These are phyloP conservation scores for Ailanthus altissimus DNA, from an alignment of 345 rosid genomes.

Conservation along the genomic window DNA sequence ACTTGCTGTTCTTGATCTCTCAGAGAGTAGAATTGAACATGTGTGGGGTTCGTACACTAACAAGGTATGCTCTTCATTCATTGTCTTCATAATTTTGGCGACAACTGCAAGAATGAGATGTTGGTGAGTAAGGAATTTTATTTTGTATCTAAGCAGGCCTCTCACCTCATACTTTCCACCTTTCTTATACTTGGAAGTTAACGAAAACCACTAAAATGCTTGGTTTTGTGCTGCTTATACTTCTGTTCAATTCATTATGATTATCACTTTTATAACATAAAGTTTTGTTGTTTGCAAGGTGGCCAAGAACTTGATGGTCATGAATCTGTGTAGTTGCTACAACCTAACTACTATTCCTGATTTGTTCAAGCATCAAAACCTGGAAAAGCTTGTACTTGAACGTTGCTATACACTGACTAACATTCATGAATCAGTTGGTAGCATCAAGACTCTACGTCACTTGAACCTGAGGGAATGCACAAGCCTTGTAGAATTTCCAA, in stretches of 20 bases:
- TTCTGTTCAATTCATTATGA: not conserved
- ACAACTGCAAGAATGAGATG: not conserved
- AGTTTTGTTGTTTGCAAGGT: slow-evolving; percentile 25
- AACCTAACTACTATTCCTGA: slow-evolving; percentile 43
- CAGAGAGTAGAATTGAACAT: slow-evolving; percentile 47
- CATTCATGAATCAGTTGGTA: slow-evolving; percentile 45
- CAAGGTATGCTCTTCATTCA: slow-evolving; percentile 30
- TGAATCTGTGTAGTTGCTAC: slow-evolving; percentile 44
- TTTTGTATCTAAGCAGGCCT: not conserved
- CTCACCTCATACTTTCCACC: not conserved
- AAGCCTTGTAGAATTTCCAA: slow-evolving; percentile 41
- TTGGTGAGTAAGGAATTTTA: not conserved
- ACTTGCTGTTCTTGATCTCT: slow-evolving; percentile 74
- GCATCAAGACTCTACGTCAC: slow-evolving; percentile 28
- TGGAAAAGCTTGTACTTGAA: slow-evolving; percentile 48
- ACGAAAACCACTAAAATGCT: not conserved
- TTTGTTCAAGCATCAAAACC: slow-evolving; percentile 30
- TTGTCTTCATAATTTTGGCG: not conserved
- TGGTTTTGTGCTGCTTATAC: not conserved
- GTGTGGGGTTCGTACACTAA: slow-evolving; percentile 32
- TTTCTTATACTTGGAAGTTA: not conserved
- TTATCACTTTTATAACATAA: not conserved
- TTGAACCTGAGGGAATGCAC: slow-evolving; percentile 43
- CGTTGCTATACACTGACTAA: slow-evolving; percentile 33
- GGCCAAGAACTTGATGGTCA: slow-evolving; percentile 43